Evolutionary conservation across 345 rosid genomes (phyloP).

Genomic region (Raphanus raphanistrum): DNA sequence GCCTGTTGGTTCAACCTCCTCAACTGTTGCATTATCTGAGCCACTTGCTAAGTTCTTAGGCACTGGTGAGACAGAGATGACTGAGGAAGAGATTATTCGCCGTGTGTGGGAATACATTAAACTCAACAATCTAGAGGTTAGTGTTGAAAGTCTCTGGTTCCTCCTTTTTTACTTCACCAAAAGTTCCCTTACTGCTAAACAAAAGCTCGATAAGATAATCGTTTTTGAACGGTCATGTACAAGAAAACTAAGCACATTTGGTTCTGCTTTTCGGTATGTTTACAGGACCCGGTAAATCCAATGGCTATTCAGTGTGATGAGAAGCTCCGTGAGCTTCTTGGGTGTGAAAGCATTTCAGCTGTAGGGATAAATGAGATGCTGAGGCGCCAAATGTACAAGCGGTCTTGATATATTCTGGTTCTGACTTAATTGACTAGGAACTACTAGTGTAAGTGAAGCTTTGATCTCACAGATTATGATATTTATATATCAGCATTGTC

Average conservation of each 20-base stretch:
- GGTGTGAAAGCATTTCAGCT: slow-evolving; percentile 89
- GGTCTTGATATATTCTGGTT: slow-evolving; percentile 49
- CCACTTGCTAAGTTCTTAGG: slow-evolving; percentile 79
- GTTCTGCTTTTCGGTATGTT: slow-evolving; percentile 8
- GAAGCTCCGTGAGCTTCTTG: slow-evolving; percentile 78
- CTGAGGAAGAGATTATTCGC: slow-evolving; percentile 50
- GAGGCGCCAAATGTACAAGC: slow-evolving; percentile 67
- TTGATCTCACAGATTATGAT: background rate
- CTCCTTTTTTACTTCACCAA: background rate
- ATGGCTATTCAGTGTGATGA: slow-evolving; percentile 80
- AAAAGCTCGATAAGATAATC: background rate
- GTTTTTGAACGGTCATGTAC: background rate
- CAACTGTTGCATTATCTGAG: slow-evolving; percentile 64
- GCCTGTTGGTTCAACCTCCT: slow-evolving; percentile 42
- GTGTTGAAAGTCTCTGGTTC: background rate
- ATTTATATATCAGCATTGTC: background rate
- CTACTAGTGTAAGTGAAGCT: slow-evolving; percentile 35
- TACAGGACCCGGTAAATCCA: slow-evolving; percentile 71
- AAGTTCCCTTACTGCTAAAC: slow-evolving; percentile 9
- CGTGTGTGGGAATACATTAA: slow-evolving; percentile 86
- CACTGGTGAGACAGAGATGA: slow-evolving; percentile 65
- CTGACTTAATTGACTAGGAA: slow-evolving; percentile 45
- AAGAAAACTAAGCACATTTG: slow-evolving; percentile 9
- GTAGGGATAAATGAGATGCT: slow-evolving; percentile 73
- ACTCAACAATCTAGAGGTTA: slow-evolving; percentile 69